Percentiles rank a stretch among this genome's conserved stretches.
Conservation (phyloP, 2,329 filamentous ascomycete genomes). For the Plectosphaerella sp. region DNA sequence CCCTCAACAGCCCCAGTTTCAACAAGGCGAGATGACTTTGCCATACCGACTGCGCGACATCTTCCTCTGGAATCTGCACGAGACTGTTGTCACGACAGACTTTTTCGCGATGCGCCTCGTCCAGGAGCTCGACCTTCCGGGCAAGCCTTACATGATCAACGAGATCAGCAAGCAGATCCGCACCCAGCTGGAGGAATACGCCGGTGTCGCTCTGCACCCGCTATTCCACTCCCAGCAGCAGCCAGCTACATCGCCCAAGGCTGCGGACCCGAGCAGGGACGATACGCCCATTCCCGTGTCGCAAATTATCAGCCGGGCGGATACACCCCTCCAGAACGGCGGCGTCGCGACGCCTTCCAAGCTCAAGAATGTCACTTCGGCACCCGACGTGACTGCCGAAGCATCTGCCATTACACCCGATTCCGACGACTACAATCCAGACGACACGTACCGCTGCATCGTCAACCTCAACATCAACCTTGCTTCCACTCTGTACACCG, state of each 20-base stretch:
- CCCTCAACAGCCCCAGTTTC: conserved; percentile 72
- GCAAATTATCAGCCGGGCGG: conserved; percentile 40
- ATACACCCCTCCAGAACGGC: conserved; percentile 53
- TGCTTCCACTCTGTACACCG: conserved; percentile 85
- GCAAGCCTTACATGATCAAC: conserved; percentile 61
- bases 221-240: conserved; percentile 67
- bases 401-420: conserved; percentile 61
- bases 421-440: conserved; percentile 76
- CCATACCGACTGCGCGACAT: conserved; percentile 88
- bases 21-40: conserved; percentile 71
- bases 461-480: conserved; percentile 89
- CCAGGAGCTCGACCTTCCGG: conserved; percentile 87
- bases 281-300: conserved; percentile 23
- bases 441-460: conserved; percentile 92
- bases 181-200: conserved; percentile 92
- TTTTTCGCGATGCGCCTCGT: conserved; percentile 90
- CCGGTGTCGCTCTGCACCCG: conserved; percentile 87
- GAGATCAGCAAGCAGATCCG: conserved; percentile 93
- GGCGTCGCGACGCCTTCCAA: conserved; percentile 46
- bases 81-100: conserved; percentile 89
- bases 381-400: conserved; percentile 60
- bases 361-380: conserved; percentile 33
- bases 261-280: conserved; percentile 28
- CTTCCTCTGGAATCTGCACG: conserved; percentile 98
- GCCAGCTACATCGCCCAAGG: conserved; percentile 21